Evolutionary conservation across 176 grass and related monocot genomes (phyloP).

Genomic region (Phoenix roebelenii): DNA sequence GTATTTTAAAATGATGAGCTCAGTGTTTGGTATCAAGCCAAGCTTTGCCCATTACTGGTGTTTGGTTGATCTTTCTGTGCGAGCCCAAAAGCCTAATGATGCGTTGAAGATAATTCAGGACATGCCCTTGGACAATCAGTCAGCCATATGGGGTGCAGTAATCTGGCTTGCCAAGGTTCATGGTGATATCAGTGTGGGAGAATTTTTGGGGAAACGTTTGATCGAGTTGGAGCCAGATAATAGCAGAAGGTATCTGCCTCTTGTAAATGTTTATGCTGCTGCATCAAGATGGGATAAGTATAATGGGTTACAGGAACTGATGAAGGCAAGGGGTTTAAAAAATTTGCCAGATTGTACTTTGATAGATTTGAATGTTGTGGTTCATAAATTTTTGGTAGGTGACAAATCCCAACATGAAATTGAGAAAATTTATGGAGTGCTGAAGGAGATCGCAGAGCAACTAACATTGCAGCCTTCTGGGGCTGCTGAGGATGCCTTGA

Average conservation of each 20-base stretch:
- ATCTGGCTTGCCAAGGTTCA: conserved; percentile 23
- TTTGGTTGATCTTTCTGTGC: conserved; percentile 36
- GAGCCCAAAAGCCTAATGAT: conserved; percentile 4
- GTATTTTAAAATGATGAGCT: conserved; percentile 37
- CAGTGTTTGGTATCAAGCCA: conserved; percentile 23
- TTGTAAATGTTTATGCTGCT: conserved; percentile 35
- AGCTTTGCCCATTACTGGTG: conserved; percentile 43
- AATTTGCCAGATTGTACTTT: conserved; percentile 29
- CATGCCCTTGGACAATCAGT: conserved; percentile 27
- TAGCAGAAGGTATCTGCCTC: conserved; percentile 29
- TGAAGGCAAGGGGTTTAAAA: conserved; percentile 30
- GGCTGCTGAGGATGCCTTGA: conserved; percentile 1
- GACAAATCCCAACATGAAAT: conserved; percentile 17
- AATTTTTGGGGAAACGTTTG: conserved; percentile 24
- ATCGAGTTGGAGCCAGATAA: conserved; percentile 38
- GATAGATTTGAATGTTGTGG: conserved; percentile 23
- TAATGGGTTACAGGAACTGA: conserved; percentile 20
- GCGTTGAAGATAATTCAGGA: conserved; percentile 29
- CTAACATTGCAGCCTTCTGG: conserved; percentile 23
- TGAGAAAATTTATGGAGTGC: conserved; percentile 12
- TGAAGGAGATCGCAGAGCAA: conserved; percentile 14
- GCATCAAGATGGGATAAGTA: conserved; percentile 40
- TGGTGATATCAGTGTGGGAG: conserved; percentile 28
- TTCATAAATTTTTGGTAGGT: conserved; percentile 20
- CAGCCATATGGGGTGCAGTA: conserved; percentile 29